phyloP scores from a whole-genome alignment of 2,329 filamentous ascomycete genomes.

The Verticillium nonalfalfae region DNA sequence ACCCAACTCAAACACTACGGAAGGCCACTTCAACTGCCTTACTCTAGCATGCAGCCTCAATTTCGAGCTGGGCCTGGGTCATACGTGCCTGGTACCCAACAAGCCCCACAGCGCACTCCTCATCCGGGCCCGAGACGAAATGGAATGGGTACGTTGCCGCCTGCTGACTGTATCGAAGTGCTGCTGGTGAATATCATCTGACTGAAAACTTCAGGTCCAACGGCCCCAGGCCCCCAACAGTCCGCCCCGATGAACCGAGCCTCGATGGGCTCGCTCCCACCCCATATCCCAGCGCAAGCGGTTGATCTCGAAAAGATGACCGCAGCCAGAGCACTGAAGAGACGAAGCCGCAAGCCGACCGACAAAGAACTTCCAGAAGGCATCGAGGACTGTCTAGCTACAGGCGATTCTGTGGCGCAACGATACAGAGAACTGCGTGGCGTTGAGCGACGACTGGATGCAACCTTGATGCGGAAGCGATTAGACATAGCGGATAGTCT shows the following conservation, averaged over 20 bases:
- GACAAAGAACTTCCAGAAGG: slow-evolving; percentile 94
- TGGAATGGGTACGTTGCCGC: slow-evolving; percentile 42
- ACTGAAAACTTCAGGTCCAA: not conserved
- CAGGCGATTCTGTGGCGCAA: slow-evolving; percentile 63
- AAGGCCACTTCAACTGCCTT: not conserved
- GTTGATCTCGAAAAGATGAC: slow-evolving; percentile 46
- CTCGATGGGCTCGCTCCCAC: not conserved
- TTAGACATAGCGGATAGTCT: slow-evolving; percentile 83
- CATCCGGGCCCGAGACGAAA: slow-evolving; percentile 44
- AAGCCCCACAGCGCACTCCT: slow-evolving; percentile 41
- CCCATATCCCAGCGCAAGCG: slow-evolving; percentile 31
- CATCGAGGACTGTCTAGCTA: slow-evolving; percentile 74
- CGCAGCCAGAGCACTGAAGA: slow-evolving; percentile 36
- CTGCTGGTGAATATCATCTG: not conserved
- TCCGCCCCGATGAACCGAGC: not conserved
- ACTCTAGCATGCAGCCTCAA: slow-evolving; percentile 42
- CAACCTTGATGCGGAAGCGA: slow-evolving; percentile 89
- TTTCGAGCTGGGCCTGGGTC: slow-evolving; percentile 34
- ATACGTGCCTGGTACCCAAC: slow-evolving; percentile 23
- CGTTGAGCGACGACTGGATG: slow-evolving; percentile 81
- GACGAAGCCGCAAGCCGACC: slow-evolving; percentile 81
- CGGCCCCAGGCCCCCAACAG: not conserved
- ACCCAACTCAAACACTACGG: too few species aligned
- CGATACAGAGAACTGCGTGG: slow-evolving; percentile 82
- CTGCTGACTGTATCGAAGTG: not conserved